A percentile compares a stretch with the other conserved stretches of the same genome.
phyloP scores from a whole-genome alignment of 768 basidiomycete species.

The Cystofilobasidium capitatum region DNA sequence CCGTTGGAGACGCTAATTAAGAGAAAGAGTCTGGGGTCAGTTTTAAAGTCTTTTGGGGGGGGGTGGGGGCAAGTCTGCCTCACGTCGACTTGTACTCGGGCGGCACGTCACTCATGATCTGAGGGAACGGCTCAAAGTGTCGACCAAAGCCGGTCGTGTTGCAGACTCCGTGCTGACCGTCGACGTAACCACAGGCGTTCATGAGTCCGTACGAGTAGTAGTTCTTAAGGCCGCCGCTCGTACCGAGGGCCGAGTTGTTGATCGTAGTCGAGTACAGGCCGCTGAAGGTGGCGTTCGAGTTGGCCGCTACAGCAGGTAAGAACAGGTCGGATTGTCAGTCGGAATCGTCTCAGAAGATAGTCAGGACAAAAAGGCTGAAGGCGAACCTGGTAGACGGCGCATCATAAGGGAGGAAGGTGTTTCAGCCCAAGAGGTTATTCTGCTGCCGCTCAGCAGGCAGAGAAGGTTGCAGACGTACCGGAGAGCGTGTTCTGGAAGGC shows the following conservation, averaged over 20 bases:
- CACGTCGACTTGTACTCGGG: not conserved
- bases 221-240: conserved; percentile 6
- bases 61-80: not conserved
- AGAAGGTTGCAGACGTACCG: not conserved
- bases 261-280: conserved; percentile 10
- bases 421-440: no score
- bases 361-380: not conserved
- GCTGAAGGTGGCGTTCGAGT: not conserved
- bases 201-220: conserved; percentile 19
- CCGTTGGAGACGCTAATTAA: not conserved
- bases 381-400: not conserved
- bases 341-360: not conserved
- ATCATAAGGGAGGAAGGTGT: not conserved
- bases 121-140: conserved; percentile 6
- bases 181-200: conserved; percentile 16
- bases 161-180: not conserved
- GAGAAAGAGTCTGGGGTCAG: not conserved
- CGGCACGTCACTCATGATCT: conserved; percentile 12
- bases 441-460: no score
- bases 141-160: conserved; percentile 4
- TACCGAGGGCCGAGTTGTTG: conserved; percentile 11
- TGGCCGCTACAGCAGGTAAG: not conserved
- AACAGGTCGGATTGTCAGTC: not conserved
- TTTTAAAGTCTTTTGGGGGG: not conserved
- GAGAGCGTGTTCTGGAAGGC: not conserved